Evolutionary conservation across 2,329 filamentous ascomycete species (phyloP), one percentile per base, ranked within the genome.

Genomic region (Diaporthe capsici): DNA sequence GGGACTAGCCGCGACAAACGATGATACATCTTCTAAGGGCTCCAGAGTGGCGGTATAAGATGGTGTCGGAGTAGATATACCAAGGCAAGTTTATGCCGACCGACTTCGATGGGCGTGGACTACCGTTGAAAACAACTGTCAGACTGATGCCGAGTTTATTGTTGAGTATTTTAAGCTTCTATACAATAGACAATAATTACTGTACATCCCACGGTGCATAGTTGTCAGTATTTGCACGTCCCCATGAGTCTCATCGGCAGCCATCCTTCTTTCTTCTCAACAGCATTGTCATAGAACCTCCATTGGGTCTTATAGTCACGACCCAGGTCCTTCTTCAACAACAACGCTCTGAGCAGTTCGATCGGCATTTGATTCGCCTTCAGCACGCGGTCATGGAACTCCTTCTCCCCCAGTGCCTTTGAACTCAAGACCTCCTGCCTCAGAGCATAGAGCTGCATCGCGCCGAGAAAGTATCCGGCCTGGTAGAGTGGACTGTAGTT

Each of bases 401-500:
- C 82, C 80, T 89, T 91, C 80, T 92, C 90, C 0, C 78, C 78
- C 42, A 77, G 68, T 0, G 83, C 84, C 1, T 71, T 76, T 22
- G 63, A 25, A 0, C 82, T 82, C 3, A 92, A 78, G 2, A 87
- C 81, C 80, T 92, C 89, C 17, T 85, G 82, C 2, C 90, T 82
- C 75, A 92, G 79, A 6, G 84, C 82, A 79, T 87, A 87, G 13
- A 92, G 79, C 80, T 92, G 90, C 79, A 92, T 80, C 0, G 90
- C 90, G 0, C 90, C 90, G 1, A 92, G 82, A 86, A 92, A 88
- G 79, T 92, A 92, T 0, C 87, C 90, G 0, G 88, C 88, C 80
- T 92, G 90, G 77, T 92, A 92, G 9, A 92, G 79, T 1, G 90
- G 90, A 1, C 85, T 82, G 80, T 92, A 92, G 22, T 89, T 86